These are phyloP conservation scores for Mimosa pudica DNA, from an alignment of 306 rosid genomes.

Conservation along the genomic window DNA sequence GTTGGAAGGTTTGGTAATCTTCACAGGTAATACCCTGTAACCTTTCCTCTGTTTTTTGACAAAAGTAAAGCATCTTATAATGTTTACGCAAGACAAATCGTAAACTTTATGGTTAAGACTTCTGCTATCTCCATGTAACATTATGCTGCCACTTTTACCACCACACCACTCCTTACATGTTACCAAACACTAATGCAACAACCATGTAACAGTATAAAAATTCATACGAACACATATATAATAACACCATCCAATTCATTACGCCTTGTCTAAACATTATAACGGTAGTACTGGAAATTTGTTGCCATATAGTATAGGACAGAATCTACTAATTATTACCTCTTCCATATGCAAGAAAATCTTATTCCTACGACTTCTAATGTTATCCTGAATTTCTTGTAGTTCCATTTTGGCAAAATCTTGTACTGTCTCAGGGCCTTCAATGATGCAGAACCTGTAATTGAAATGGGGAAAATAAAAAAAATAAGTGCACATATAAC, in stretches of 20 bases:
- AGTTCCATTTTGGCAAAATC: slow-evolving; percentile 88
- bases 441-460: slow-evolving; percentile 88
- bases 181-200: neutral
- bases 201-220: neutral
- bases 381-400: slow-evolving; percentile 85
- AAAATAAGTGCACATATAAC: neutral
- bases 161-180: neutral
- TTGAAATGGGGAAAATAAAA: neutral
- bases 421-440: slow-evolving; percentile 91
- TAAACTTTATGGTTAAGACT: neutral
- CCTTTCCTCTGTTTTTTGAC: neutral
- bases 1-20: neutral
- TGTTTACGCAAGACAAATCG: neutral
- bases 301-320: neutral
- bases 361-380: slow-evolving; percentile 92
- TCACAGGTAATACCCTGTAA: neutral
- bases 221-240: neutral
- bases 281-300: too few relatives aligned
- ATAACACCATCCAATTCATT: neutral
- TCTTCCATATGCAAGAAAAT: slow-evolving; percentile 96
- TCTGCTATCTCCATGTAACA: neutral
- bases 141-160: neutral
- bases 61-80: neutral
- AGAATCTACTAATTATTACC: slow-evolving; percentile 45
- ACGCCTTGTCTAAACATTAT: too few relatives aligned